A percentile compares a stretch with the other conserved stretches of the same genome.
These are phyloP conservation scores for Fusarium sp. DNA, from an alignment of 2,329 filamentous ascomycete species.

Conservation along the genomic window DNA sequence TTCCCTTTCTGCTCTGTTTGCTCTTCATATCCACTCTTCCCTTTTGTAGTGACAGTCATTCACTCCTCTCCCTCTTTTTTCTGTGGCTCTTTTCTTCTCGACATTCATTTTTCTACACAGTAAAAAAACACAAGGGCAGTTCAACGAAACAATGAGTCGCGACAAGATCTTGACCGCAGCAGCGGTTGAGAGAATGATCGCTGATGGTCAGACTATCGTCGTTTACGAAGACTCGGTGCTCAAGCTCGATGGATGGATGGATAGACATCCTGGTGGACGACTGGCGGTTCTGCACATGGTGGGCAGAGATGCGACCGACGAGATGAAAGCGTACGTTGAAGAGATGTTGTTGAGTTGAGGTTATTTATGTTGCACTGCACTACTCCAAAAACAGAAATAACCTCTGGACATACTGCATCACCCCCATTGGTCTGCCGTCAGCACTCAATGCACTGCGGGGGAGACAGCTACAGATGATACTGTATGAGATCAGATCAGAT, in stretches of 20 bases:
- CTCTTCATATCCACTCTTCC: slow-evolving; percentile 14
- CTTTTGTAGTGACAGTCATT: not conserved
- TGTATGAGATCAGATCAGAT: not conserved
- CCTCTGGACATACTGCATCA: slow-evolving; percentile 12
- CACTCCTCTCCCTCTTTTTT: not conserved
- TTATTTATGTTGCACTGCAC: not conserved
- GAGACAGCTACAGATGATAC: not conserved
- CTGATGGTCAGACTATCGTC: slow-evolving; percentile 67
- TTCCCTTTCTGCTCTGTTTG: slow-evolving; percentile 8
- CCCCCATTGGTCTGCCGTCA: slow-evolving; percentile 32
- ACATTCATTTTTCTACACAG: slow-evolving; percentile 4
- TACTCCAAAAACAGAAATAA: slow-evolving; percentile 16
- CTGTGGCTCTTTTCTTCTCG: not conserved
- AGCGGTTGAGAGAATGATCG: slow-evolving; percentile 66
- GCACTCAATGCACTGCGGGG: slow-evolving; percentile 7
- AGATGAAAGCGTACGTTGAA: slow-evolving; percentile 52
- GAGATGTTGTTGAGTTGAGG: not conserved
- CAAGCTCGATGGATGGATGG: slow-evolving; percentile 69
- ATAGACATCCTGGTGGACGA: slow-evolving; percentile 69
- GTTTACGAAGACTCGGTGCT: slow-evolving; percentile 68
- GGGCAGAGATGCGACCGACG: slow-evolving; percentile 55
- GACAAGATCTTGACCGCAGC: slow-evolving; percentile 59
- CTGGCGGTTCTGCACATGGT: slow-evolving; percentile 70
- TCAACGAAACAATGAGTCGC: slow-evolving; percentile 54
- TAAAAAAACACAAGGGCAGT: not conserved